Evolutionary conservation across 2,329 filamentous ascomycete species (phyloP), one percentile per base, ranked within the genome.

Genomic region (Shiraia sp.): DNA sequence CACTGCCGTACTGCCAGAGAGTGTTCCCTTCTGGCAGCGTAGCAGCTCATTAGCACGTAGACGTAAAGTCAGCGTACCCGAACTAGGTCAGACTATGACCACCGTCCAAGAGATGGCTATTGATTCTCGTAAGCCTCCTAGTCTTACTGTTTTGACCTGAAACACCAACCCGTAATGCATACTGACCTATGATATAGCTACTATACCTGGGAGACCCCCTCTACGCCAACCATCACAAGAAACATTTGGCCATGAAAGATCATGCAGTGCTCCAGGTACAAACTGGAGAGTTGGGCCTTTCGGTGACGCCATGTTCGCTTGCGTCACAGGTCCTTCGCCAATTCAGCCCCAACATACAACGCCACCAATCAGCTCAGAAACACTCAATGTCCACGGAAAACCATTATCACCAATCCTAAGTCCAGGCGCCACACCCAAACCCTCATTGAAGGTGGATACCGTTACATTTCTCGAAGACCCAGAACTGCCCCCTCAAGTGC

Each of bases 21-120:
- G 42, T 27, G 45, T 61, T 28, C 63, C 61, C 15, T 64, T 65
- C 46, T 66, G 65, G 66, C 62, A 68, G 47, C 61, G 63, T 32
- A 58, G 62, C 36, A 60, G 65, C 30, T 70, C 69, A 17, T 53
- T 72, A 34, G 67, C 68, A 28, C 59, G 68, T 38, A 57, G 69
- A 37, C 59, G 69, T 34, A 71, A 72, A 43, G 59, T 72, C 53
- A 72, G 69, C 47, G 66, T 72, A 22, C 65, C 69, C 24, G 69
- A 72, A 36, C 53, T 72, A 35, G 54, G 63, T 29, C 50, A 51
- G 31, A 66, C 63, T 31, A 71, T 70, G 68, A 64, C 65, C 22
- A 71, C 65, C 3, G 65, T 68, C 14, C 68, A 69, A 40, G 68
- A 71, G 38, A 51, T 57, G 45, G 44, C 60, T 27, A 57, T 71